Evolutionary conservation across 495 filamentous ascomycete genomes (phyloP).

Genomic region (Xylaria grammica): DNA sequence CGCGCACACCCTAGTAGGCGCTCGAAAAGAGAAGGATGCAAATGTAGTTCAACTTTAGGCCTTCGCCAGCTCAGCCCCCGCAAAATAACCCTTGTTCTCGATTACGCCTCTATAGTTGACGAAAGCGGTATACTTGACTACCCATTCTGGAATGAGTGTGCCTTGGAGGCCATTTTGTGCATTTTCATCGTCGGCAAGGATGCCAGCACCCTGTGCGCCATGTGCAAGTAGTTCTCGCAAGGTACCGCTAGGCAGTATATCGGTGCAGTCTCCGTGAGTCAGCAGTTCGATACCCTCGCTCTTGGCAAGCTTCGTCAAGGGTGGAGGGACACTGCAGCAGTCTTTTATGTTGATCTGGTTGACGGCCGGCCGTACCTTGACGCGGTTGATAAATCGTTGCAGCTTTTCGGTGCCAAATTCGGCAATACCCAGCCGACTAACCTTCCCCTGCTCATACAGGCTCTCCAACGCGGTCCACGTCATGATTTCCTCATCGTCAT

Average conservation of each 20-base stretch:
- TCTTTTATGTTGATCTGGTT: slow-evolving; percentile 98
- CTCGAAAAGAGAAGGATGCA: slow-evolving; percentile 10
- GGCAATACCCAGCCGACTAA: slow-evolving; percentile 77
- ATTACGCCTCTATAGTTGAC: slow-evolving; percentile 95
- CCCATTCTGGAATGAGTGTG: slow-evolving; percentile 87
- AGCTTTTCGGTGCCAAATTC: slow-evolving; percentile 90
- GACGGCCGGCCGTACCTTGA: slow-evolving; percentile 76
- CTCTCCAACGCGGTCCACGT: slow-evolving; percentile 76
- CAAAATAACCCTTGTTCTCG: slow-evolving; percentile 98
- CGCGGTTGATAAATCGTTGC: slow-evolving; percentile 58
- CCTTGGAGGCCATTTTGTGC: slow-evolving; percentile 65
- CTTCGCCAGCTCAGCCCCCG: slow-evolving; percentile 69
- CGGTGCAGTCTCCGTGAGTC: slow-evolving; percentile 92
- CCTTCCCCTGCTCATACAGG: slow-evolving; percentile 72
- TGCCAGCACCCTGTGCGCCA: slow-evolving; percentile 65
- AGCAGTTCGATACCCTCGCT: slow-evolving; percentile 83
- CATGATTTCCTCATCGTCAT: slow-evolving; percentile 66
- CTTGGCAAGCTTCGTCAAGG: slow-evolving; percentile 83
- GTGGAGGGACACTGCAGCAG: slow-evolving; percentile 93
- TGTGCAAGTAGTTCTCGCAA: slow-evolving; percentile 80
- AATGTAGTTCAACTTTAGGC: slow-evolving; percentile 23
- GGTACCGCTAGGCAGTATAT: slow-evolving; percentile 85
- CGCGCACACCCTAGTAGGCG: not conserved
- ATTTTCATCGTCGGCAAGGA: slow-evolving; percentile 60
- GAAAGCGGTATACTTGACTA: slow-evolving; percentile 98